Conservation (phyloP, 2,329 filamentous ascomycete species). For the Penicillium janthinellum region DNA sequence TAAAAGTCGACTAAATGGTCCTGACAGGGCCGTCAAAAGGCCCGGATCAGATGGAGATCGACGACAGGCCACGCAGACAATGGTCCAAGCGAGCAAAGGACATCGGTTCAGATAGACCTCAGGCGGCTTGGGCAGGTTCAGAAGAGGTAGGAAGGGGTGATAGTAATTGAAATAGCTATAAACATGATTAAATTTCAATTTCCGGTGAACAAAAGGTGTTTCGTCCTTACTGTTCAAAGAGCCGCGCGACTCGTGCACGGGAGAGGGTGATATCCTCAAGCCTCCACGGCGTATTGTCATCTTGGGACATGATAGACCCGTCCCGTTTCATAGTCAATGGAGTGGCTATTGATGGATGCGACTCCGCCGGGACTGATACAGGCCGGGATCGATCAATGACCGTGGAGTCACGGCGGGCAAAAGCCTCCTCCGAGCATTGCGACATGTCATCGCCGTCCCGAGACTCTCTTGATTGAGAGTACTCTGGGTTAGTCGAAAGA, state of each 20-base stretch:
- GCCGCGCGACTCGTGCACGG: slow-evolving; percentile 40
- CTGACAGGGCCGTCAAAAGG: slow-evolving; percentile 53
- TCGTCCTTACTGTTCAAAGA: slow-evolving; percentile 46
- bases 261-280: slow-evolving; percentile 51
- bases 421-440: slow-evolving; percentile 39
- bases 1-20: slow-evolving; percentile 57
- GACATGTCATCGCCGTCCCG: slow-evolving; percentile 36
- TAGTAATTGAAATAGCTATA: slow-evolving; percentile 63
- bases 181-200: slow-evolving; percentile 28
- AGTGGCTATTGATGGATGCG: slow-evolving; percentile 35
- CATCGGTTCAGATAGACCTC: slow-evolving; percentile 60
- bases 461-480: slow-evolving; percentile 29
- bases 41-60: slow-evolving; percentile 57
- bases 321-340: slow-evolving; percentile 37
- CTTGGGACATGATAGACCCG: slow-evolving; percentile 40
- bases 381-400: slow-evolving; percentile 30
- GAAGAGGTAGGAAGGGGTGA: slow-evolving; percentile 64
- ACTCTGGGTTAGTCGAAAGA: slow-evolving; percentile 37
- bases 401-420: slow-evolving; percentile 35
- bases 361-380: slow-evolving; percentile 38
- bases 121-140: slow-evolving; percentile 57
- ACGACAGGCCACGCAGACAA: slow-evolving; percentile 62
- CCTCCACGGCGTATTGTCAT: slow-evolving; percentile 46
- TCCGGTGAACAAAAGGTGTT: slow-evolving; percentile 3
- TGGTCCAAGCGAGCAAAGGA: slow-evolving; percentile 65